Evolutionary conservation across 2,329 filamentous ascomycete species (phyloP).

Genomic region (Kalaharituber pfeilii): DNA sequence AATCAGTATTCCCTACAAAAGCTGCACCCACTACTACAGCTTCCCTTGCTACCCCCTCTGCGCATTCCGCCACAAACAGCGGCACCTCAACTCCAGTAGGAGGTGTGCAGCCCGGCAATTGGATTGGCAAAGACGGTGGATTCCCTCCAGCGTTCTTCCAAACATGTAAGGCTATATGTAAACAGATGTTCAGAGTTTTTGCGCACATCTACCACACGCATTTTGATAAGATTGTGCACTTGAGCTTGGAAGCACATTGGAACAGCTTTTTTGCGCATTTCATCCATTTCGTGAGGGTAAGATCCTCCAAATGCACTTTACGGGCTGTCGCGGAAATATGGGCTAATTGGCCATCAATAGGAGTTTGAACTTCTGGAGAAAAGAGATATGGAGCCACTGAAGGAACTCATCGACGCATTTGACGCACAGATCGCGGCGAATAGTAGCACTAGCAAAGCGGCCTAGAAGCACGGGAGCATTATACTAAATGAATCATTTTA

Average conservation of each 20-base stretch:
- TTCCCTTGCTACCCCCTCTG: slow-evolving; percentile 20
- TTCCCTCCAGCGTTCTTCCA: slow-evolving; percentile 81
- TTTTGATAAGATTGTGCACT: slow-evolving; percentile 72
- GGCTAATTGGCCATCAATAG: slow-evolving; percentile 12
- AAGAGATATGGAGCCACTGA: slow-evolving; percentile 23
- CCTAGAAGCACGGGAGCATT: too few relatives aligned
- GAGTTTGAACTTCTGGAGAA: slow-evolving; percentile 22
- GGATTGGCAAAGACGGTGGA: slow-evolving; percentile 80
- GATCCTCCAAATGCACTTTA: not conserved
- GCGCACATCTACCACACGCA: slow-evolving; percentile 96
- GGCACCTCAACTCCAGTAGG: slow-evolving; percentile 45
- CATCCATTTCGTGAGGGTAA: slow-evolving; percentile 31
- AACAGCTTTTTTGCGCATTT: slow-evolving; percentile 84
- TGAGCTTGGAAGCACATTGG: slow-evolving; percentile 62
- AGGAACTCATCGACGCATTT: slow-evolving; percentile 23
- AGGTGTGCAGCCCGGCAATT: slow-evolving; percentile 38
- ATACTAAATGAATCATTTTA: too few relatives aligned
- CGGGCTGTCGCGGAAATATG: too few relatives aligned
- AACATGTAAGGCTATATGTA: slow-evolving; percentile 85
- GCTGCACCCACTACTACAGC: slow-evolving; percentile 15
- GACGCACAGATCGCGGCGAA: slow-evolving; percentile 9
- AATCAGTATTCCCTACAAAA: slow-evolving; percentile 23
- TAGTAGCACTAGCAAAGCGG: not conserved
- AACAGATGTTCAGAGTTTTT: slow-evolving; percentile 98
- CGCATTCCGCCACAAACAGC: slow-evolving; percentile 34